Base-by-base conservation (phyloP, 805 yeast species). In the Barnettozyma siamensis region DNA sequence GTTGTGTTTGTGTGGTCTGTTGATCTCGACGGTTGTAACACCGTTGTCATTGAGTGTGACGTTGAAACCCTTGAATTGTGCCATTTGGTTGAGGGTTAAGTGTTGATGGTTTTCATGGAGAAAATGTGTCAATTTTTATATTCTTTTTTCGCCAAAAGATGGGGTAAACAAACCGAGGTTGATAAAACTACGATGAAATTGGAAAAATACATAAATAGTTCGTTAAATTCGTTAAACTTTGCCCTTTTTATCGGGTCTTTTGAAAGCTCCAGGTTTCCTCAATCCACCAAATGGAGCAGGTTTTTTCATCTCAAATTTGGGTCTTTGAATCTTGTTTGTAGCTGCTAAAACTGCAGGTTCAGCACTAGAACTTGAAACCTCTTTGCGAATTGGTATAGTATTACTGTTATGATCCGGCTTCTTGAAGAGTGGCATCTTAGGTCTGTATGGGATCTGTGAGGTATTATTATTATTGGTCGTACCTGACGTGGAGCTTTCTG, bases 1-100 rank as follows among this genome's bases (percentile, higher is more conserved):
- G 54, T 84, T 84, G 44, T 76, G 65, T 2, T 65, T 59, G 49
- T 68, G 64, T 5, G 87, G 83, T 42, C 84, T 73, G 59, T 81
- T 77, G 60, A 80, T 63, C 54, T 76, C 72, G 17, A 84, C 72
- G 42, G 77, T 81, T 20, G 71, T 66, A 18, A 82, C 71, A 4
- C 59, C 52, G 49, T 64, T 51, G 34, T 17, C 26, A 12, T 43
- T 26, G 11, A 42, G 16, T 1, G 34, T 37, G 16, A 54, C 53
- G 12, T 30, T 44, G 43, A 55, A 58, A 38, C 54, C 45, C 4
- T 45, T 31, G 40, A 46, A 55, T 16, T 37, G 20, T 16, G 33
- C 5, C 33, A 35, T 35, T n/a, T 5, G 15, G 4, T 21, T 10
- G 18, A 6, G 18, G 32, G 26, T 23, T 23, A 13, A 26, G 7